Base-by-base conservation (phyloP, 1,284 basidiomycete species). In the Ustilago cynodontis region DNA sequence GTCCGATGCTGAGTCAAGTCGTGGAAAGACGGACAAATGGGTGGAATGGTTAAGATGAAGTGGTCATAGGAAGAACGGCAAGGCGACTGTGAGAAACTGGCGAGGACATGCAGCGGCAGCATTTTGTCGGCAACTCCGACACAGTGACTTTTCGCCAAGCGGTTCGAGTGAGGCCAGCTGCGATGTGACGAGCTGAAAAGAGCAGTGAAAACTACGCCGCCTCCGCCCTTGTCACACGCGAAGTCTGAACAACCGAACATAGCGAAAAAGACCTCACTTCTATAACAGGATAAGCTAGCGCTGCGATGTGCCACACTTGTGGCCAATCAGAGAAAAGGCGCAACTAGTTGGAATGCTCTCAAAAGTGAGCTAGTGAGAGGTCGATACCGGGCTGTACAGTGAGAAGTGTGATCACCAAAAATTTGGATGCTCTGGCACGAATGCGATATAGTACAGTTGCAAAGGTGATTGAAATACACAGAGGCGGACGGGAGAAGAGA, bases 1-100 rank as follows among this genome's bases (percentile, higher is more conserved):
- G 22, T 26, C 31, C 47, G 35, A 41, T 29, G 56, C 20, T 58
- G 52, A 51, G 64, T 54, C 22, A 29, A 37, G 50, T 14, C 50
- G 41, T 20, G 41, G 16, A 43, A 49, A 28, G 24, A 49, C 24
- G 47, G n/a, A 49, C 28, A 6, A 14, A 24, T 10, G 47, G 18
- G 11, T 14, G n/a, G 16, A 16, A 24, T 28, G 22, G 9, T 16
- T 14, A 14, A 49, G 26, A 10, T 49, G 47, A 26, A 14, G 47
- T 49, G 24, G n/a, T n/a, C n/a, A n/a, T 26, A 13, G 13, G 24
- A 49, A 49, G 43, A 45, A 45, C 7, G 35, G 13, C n/a, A 22
- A 22, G 11, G 43, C 26, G 47, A 26, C 14, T 24, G 22, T 49
- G 47, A 6, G 47, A 26, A 14, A 47, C 22, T 5, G 7, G 45